Evolutionary conservation across 2,329 filamentous ascomycete genomes (phyloP).

Genomic region (Botrytis deweyae): DNA sequence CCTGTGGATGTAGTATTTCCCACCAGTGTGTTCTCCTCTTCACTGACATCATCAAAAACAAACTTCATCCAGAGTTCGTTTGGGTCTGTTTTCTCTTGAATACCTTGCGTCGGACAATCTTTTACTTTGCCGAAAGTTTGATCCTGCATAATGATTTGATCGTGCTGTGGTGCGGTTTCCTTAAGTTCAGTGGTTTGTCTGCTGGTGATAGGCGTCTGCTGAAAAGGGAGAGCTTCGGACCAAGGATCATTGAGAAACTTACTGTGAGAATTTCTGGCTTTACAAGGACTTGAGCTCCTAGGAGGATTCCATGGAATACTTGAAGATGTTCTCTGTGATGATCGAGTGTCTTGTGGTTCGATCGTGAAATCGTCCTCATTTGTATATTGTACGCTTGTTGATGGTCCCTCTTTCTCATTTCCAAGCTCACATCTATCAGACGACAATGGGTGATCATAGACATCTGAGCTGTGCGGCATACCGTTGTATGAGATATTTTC

Average conservation of each 20-base stretch:
- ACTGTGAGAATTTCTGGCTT: neutral
- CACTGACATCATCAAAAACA: slow-evolving; percentile 7
- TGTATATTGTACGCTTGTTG: neutral
- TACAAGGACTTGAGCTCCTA: neutral
- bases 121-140: too few species aligned
- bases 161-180: neutral
- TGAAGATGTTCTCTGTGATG: slow-evolving; percentile 1
- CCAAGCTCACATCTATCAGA: neutral
- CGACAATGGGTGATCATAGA: neutral
- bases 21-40: neutral
- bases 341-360: neutral
- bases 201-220: neutral
- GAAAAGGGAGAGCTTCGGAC: too few species aligned
- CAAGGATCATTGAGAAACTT: neutral
- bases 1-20: neutral
- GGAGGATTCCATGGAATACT: slow-evolving; percentile 16
- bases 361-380: neutral
- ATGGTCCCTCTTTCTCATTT: neutral
- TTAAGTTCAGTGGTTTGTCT: neutral
- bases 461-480: neutral
- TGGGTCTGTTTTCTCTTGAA: neutral
- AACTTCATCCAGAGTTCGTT: slow-evolving; percentile 23
- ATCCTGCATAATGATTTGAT: neutral
- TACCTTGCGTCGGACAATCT: neutral
- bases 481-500: neutral